Base-by-base conservation (phyloP, 805 yeast species). In the Myxozyma vanderwaltii region DNA sequence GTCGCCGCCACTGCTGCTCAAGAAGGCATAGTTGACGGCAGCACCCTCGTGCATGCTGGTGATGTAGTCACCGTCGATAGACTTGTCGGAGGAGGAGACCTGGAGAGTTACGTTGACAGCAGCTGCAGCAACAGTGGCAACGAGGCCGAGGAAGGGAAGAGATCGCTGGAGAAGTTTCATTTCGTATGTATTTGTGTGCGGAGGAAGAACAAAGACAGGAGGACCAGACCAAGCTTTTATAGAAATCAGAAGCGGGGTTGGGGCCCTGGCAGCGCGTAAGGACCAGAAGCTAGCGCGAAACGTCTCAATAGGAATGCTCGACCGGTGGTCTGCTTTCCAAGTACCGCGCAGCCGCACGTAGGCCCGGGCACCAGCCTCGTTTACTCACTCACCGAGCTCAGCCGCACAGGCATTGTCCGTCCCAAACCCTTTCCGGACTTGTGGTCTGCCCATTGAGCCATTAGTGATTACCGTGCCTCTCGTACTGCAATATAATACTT, bases 31-130 rank as follows among this genome's bases (percentile, higher is more conserved):
- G 70, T 73, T 69, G 58, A 77, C 67, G 54, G 76, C 82, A 52
- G 82, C 82, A 65, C 81, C 82, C 66, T 75, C 79, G 65, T 78
- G 82, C 43, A 58, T 58, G 33, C 72, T 59, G 49, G 67, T 59
- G 40, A 76, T 58, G 45, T 71, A 74, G 19, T 68, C 55, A 38
- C 74, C 74, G 58, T 75, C 59, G 51, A 77, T 52, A 7, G 55
- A 62, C 4, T 68, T 24, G 56, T 72, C 55, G 44, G 64, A 68
- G 33, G 33, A 51, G 44, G 40, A 24, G 40, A 43, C 61, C 39
- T 35, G 26, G 51, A 58, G 58, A n/a, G 54, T 39, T 23, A 38
- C 58, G 24, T 48, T 53, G 48, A 33, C 33, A 31, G 49, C 45
- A 17, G 57, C 23, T 2, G 51, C 51, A 19, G 51, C 43, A 21